Percentiles rank a stretch among this genome's conserved stretches.
These are phyloP conservation scores for Mycena capillaripes DNA, from an alignment of 768 basidiomycete genomes.

Conservation along the genomic window DNA sequence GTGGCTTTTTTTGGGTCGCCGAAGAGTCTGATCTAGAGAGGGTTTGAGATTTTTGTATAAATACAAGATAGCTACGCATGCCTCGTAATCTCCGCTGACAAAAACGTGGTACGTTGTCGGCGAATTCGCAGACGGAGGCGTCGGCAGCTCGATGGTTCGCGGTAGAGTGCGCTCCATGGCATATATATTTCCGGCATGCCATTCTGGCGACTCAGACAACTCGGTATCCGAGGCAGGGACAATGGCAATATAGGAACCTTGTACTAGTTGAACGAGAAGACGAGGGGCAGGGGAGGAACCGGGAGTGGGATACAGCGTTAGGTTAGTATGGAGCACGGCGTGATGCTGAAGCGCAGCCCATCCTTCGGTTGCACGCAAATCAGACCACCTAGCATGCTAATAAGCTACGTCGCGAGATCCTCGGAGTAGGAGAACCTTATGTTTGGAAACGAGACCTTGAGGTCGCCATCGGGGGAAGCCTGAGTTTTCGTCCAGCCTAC, in stretches of 20 bases:
- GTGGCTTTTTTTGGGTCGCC: conserved; percentile 73
- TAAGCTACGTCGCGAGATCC: conserved; percentile 2
- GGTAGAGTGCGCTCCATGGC: conserved; percentile 66
- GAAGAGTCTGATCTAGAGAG: conserved; percentile 80
- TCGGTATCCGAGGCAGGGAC: conserved; percentile 55
- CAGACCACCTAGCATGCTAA: conserved; percentile 70
- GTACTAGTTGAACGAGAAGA: conserved; percentile 72
- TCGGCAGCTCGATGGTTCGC: conserved; percentile 65
- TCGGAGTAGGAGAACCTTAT: conserved; percentile 59
- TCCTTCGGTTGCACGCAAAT: conserved; percentile 82
- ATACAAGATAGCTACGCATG: conserved; percentile 37
- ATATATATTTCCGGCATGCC: conserved; percentile 94
- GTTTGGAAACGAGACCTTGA: conserved; percentile 75
- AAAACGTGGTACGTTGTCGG: conserved; percentile 76
- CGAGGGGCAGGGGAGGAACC: conserved; percentile 50
- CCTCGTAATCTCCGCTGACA: conserved; percentile 90
- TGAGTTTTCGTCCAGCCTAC: conserved; percentile 70
- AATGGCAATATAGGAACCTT: conserved; percentile 84
- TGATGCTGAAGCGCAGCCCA: conserved; percentile 92
- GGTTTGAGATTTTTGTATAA: conserved; percentile 11
- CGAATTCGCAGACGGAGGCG: conserved; percentile 51
- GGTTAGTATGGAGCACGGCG: conserved; percentile 72
- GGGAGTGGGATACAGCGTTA: conserved; percentile 65
- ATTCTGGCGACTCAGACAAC: conserved; percentile 55
- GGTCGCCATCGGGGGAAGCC: conserved; percentile 57